Conservation (phyloP, 768 basidiomycete genomes). For the Antrodiella citrinella region DNA sequence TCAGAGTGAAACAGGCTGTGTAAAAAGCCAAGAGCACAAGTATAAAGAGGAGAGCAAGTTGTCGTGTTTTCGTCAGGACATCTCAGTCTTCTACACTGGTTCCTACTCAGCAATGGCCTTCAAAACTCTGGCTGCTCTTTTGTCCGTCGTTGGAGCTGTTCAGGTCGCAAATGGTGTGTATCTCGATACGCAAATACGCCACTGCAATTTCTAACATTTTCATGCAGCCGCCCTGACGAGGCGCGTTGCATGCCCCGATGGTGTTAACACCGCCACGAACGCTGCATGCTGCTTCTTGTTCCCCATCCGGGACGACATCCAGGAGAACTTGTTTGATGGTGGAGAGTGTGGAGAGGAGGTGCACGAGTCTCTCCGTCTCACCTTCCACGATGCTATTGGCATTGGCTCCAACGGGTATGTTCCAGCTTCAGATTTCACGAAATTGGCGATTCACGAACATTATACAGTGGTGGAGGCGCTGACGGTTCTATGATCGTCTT, state of each 20-base stretch:
- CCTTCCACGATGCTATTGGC: slow-evolving; percentile 19
- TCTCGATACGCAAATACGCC: background rate
- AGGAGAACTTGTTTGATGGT: slow-evolving; percentile 20
- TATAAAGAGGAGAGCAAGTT: background rate
- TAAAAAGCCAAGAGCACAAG: background rate
- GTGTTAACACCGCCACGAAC: slow-evolving; percentile 20
- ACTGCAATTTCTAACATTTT: no score
- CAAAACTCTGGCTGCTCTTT: slow-evolving; percentile 12
- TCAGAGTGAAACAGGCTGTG: background rate
- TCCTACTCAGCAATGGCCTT: slow-evolving; percentile 14
- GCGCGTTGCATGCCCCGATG: slow-evolving; percentile 22
- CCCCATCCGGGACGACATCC: slow-evolving; percentile 21
- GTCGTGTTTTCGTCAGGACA: background rate
- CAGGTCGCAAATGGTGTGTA: slow-evolving; percentile 7
- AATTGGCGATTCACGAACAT: no score
- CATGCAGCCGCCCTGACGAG: slow-evolving; percentile 12
- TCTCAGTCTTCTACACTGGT: background rate
- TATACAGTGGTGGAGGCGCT: slow-evolving; percentile 17
- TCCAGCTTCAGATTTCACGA: background rate
- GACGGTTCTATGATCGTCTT: slow-evolving; percentile 18
- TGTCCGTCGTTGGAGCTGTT: slow-evolving; percentile 11
- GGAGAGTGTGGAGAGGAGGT: slow-evolving; percentile 23
- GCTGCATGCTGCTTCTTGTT: slow-evolving; percentile 24
- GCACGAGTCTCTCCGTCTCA: slow-evolving; percentile 18
- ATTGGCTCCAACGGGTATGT: slow-evolving; percentile 8